Percentiles rank a stretch among this genome's conserved stretches.
Evolutionary conservation across 1,139 yeast genomes (phyloP).

Genomic region (Taiozyma sp.): DNA sequence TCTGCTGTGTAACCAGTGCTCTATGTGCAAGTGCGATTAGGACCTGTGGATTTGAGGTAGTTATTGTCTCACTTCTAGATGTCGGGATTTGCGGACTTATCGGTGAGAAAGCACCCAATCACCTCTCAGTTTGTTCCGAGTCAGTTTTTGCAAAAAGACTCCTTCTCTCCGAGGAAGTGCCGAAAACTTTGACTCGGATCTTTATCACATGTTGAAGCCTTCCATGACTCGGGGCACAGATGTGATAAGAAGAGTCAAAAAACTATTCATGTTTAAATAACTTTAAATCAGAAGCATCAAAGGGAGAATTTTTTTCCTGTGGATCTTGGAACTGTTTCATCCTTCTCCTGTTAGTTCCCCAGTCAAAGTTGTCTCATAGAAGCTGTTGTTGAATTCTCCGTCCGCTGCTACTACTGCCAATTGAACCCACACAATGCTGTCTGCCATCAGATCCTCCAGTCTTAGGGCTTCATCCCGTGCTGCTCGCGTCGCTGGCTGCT

Average conservation of each 20-base stretch:
- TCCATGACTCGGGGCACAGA: not conserved
- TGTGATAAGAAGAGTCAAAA: not conserved
- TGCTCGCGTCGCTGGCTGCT: not conserved
- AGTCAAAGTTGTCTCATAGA: not conserved
- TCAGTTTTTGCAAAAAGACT: not conserved
- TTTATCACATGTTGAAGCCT: not conserved
- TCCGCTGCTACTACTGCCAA: not conserved
- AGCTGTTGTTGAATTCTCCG: not conserved
- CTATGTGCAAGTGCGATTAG: slow-evolving; percentile 45
- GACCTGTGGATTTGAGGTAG: no score
- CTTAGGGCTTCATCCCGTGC: not conserved
- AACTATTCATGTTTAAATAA: not conserved
- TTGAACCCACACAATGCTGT: not conserved
- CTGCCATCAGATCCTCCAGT: not conserved
- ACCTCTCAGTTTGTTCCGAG: not conserved
- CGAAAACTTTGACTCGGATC: not conserved
- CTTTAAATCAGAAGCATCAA: not conserved
- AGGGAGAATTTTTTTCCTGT: not conserved
- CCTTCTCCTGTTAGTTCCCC: not conserved
- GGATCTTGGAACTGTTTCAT: not conserved
- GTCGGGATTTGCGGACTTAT: no score
- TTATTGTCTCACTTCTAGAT: no score
- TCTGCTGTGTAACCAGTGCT: slow-evolving; percentile 51
- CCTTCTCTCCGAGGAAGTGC: not conserved
- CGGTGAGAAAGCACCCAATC: no score